Percentiles rank a stretch among this genome's conserved stretches.
Evolutionary conservation across 2,329 filamentous ascomycete species (phyloP).

Genomic region (Harringtonia lauricola): DNA sequence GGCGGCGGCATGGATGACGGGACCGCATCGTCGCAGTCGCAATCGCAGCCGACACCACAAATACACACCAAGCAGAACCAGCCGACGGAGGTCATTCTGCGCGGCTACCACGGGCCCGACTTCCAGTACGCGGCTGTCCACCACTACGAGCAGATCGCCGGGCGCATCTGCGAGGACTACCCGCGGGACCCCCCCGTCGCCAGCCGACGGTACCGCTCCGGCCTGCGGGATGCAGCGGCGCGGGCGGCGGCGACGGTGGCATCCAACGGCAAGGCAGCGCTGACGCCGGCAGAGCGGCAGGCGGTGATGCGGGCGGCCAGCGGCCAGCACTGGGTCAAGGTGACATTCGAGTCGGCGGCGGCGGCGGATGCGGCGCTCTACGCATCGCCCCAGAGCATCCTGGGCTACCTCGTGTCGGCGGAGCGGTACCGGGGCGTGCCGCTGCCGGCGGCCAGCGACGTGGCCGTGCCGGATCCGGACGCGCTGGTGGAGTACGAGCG

Average conservation of each 20-base stretch:
- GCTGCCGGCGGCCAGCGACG: slow-evolving; percentile 50
- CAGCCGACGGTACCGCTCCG: slow-evolving; percentile 59
- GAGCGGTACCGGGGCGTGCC: slow-evolving; percentile 54
- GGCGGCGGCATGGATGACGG: slow-evolving; percentile 21
- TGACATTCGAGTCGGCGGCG: slow-evolving; percentile 66
- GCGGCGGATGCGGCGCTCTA: slow-evolving; percentile 60
- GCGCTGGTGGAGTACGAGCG: slow-evolving; percentile 12
- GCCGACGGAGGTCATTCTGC: slow-evolving; percentile 68
- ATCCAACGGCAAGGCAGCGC: slow-evolving; percentile 37
- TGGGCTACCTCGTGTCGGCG: slow-evolving; percentile 60
- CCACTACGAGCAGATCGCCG: slow-evolving; percentile 79
- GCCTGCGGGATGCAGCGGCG: slow-evolving; percentile 62
- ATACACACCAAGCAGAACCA: slow-evolving; percentile 18
- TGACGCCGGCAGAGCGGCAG: slow-evolving; percentile 62
- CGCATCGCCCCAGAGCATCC: slow-evolving; percentile 59
- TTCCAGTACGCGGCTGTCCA: slow-evolving; percentile 79
- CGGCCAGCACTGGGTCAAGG: slow-evolving; percentile 85
- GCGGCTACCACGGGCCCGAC: slow-evolving; percentile 58
- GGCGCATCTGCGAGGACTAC: slow-evolving; percentile 87
- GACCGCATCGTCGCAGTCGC: slow-evolving; percentile 12
- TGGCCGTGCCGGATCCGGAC: slow-evolving; percentile 45
- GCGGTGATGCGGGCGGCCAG: slow-evolving; percentile 66
- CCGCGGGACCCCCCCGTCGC: slow-evolving; percentile 68
- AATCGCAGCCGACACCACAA: slow-evolving; percentile 6
- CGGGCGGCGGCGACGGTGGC: slow-evolving; percentile 23